These are phyloP conservation scores for Zymoseptoria ardabiliae DNA, from an alignment of 2,329 filamentous ascomycete genomes.

Conservation along the genomic window DNA sequence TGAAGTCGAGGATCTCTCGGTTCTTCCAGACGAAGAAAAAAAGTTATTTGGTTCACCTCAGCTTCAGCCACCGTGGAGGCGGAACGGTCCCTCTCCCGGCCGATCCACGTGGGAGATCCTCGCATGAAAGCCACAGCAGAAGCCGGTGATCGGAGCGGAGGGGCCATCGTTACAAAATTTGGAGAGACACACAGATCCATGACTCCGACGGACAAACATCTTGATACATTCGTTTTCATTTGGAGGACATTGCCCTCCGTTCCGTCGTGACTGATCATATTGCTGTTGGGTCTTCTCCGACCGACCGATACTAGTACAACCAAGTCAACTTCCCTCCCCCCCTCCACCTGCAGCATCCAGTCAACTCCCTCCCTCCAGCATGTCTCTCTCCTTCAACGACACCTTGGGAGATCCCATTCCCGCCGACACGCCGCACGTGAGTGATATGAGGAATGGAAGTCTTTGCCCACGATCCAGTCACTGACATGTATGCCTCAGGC, in stretches of 20 bases:
- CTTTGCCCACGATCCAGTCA: background rate
- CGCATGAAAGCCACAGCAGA: background rate
- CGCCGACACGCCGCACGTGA: slow-evolving; percentile 69
- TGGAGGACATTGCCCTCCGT: too few species aligned
- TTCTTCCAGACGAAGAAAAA: background rate
- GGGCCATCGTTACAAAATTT: background rate
- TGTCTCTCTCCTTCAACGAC: slow-evolving; percentile 26
- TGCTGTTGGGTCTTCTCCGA: too few species aligned
- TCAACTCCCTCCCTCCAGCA: background rate
- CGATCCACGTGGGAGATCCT: background rate
- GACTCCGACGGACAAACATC: background rate
- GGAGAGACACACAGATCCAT: background rate
- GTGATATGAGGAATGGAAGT: slow-evolving; percentile 29
- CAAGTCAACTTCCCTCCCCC: too few species aligned
- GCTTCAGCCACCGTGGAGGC: background rate
- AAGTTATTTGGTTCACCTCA: background rate
- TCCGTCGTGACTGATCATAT: too few species aligned
- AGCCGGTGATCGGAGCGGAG: background rate
- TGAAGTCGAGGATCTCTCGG: background rate
- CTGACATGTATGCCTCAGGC: slow-evolving; percentile 50
- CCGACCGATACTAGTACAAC: too few species aligned
- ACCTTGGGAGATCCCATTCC: slow-evolving; percentile 62
- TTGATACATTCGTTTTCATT: background rate
- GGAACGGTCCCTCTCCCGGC: too few species aligned
- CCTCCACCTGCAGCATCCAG: too few species aligned